Evolutionary conservation across 305 asterid species (phyloP), one percentile per base, ranked within the genome.

Genomic region (Petunia hybrid): DNA sequence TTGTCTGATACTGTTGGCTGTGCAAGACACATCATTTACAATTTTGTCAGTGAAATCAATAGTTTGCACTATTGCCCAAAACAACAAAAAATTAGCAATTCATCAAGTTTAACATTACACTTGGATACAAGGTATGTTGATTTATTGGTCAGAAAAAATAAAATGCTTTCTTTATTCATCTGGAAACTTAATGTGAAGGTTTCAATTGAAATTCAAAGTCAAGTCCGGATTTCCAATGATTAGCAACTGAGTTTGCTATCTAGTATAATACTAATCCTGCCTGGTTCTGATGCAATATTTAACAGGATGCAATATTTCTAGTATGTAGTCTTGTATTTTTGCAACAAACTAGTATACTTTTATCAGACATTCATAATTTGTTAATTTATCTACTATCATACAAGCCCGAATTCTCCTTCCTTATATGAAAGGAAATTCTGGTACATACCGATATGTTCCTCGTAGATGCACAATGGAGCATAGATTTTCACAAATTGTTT

Each of bases 281-380:
- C 60, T 68, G 14, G 76, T 56, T 46, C 74, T 64, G 77, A 51
- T 22, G 31, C 31, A 22, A 22, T 22, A 22, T 22, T 22, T 22
- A 73, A 35, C 63, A 13, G 36, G 63, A 73, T 51, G 78, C 78
- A 13, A 36, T 36, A 35, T 71, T 48, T 13, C 63, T 51, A 51
- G 78, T 51, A 48, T 73, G 78, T 35, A 35, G 36, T 51, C 78
- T 53, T 60, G 41, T 36, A 45, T 73, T 73, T 73, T 36, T 73
- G 46, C 78, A 51, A 73, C 45, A 13, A 51, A 46, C 22, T 73
- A 22, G 10, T 51, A 51, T 16, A 31, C 40, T 22, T 31, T 31
- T 43, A 71, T 31, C 8, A 22, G 7, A 36, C 51, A 6, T 36
- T 73, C 4, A 4, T 73, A 13, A 73, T 35, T 0, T 13, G 12